Evolutionary conservation across 106 monocot species (phyloP).

Genomic region (Chionographis japonica): DNA sequence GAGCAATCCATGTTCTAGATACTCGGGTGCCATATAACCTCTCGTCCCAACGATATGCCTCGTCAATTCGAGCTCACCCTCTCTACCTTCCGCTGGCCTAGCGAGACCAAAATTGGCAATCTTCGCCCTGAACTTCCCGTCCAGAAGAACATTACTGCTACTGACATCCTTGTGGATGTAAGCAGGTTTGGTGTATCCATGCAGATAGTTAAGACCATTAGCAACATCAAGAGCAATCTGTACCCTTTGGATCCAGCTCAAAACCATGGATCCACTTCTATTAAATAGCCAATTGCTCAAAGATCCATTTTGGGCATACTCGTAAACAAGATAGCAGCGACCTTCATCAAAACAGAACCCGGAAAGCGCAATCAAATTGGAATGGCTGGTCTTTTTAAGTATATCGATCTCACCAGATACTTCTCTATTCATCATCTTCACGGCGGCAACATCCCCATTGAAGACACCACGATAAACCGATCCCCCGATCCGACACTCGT

Average conservation of each 20-base stretch:
- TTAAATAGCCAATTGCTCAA: constrained; percentile 17
- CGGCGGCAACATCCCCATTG: constrained; percentile 12
- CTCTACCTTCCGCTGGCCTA: constrained; percentile 15
- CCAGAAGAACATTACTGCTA: constrained; percentile 31
- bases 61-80: constrained; percentile 29
- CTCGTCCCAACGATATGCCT: constrained; percentile 36
- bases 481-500: constrained; percentile 7
- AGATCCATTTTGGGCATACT: constrained; percentile 15
- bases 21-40: constrained; percentile 52
- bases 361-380: constrained; percentile 14
- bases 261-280: constrained; percentile 8
- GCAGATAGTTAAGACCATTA: constrained; percentile 25
- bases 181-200: constrained; percentile 15
- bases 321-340: constrained; percentile 15
- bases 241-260: constrained; percentile 27
- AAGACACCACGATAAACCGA: constrained; percentile 15
- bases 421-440: constrained; percentile 15
- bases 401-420: constrained; percentile 10
- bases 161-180: constrained; percentile 29
- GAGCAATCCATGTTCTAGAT: constrained; percentile 37
- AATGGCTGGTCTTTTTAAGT: constrained; percentile 27
- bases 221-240: constrained; percentile 33
- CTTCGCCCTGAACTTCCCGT: constrained; percentile 22
- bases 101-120: constrained; percentile 30
- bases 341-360: constrained; percentile 17